These are phyloP conservation scores for Talaromyces sp. DNA, from an alignment of 2,329 filamentous ascomycete species.

Conservation along the genomic window DNA sequence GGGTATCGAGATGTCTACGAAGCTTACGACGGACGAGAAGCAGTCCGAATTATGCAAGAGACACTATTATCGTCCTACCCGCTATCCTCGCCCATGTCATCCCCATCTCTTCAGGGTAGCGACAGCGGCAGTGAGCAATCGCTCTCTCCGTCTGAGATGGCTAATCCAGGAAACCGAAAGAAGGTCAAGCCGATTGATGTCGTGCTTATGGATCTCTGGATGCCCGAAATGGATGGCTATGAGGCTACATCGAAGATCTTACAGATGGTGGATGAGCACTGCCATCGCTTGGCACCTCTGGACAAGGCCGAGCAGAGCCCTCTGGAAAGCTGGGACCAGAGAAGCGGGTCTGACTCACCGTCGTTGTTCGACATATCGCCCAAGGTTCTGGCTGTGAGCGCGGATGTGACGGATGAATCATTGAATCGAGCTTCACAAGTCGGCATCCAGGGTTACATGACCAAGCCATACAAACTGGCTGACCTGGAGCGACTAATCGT, in stretches of 20 bases:
- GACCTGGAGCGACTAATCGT: constrained; percentile 60
- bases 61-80: constrained; percentile 33
- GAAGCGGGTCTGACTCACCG: constrained; percentile 14
- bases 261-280: constrained; percentile 45
- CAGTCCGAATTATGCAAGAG: constrained; percentile 58
- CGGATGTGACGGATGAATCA: constrained; percentile 63
- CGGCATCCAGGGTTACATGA: constrained; percentile 66
- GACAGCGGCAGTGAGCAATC: constrained; percentile 24
- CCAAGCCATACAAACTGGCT: constrained; percentile 62
- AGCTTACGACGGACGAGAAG: constrained; percentile 66
- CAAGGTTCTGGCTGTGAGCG: constrained; percentile 60
- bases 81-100: constrained; percentile 16
- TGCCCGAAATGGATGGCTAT: constrained; percentile 70
- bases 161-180: constrained; percentile 27
- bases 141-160: constrained; percentile 20
- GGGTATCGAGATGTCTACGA: constrained; percentile 62
- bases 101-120: constrained; percentile 14
- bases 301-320: constrained; percentile 15
- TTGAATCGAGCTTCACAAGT: constrained; percentile 57
- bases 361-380: constrained; percentile 39
- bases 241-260: constrained; percentile 63
- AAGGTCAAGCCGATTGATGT: constrained; percentile 53
- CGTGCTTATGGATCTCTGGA: constrained; percentile 72
- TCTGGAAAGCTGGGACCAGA: constrained; percentile 10
- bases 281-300: constrained; percentile 24